A percentile compares a stretch with the other conserved stretches of the same genome.
phyloP scores from a whole-genome alignment of 345 rosid species.

The Corchorus olitorius region DNA sequence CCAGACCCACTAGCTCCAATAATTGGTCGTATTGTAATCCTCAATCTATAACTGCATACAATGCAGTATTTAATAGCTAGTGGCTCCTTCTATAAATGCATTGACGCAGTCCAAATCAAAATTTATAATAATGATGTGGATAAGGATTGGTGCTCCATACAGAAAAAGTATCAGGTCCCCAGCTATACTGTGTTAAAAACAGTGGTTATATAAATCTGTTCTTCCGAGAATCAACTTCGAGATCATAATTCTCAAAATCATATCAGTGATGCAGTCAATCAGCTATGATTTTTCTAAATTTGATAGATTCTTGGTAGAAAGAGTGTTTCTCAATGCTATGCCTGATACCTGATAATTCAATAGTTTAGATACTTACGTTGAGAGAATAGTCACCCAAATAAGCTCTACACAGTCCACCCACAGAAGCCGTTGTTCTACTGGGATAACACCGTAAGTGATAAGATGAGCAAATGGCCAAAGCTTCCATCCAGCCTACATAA shows the following conservation, averaged over 20 bases:
- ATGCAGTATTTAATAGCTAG: not conserved
- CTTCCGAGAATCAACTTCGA: not conserved
- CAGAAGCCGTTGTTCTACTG: slow-evolving; percentile 90
- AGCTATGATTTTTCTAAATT: not conserved
- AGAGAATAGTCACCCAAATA: slow-evolving; percentile 97
- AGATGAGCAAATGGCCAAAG: slow-evolving; percentile 99
- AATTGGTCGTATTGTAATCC: not conserved
- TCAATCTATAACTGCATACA: not conserved
- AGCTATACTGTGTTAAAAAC: not conserved
- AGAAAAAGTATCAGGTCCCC: not conserved
- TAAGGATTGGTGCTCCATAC: not conserved
- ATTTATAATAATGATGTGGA: not conserved
- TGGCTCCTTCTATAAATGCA: slow-evolving; percentile 12
- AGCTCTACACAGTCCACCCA: slow-evolving; percentile 99
- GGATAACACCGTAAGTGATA: slow-evolving; percentile 85
- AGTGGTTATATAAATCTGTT: not conserved
- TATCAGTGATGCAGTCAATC: not conserved
- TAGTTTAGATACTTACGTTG: slow-evolving; percentile 66
- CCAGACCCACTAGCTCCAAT: not conserved
- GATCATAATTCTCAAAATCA: slow-evolving; percentile 2
- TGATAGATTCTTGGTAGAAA: not conserved
- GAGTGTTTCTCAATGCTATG: not conserved
- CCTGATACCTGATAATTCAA: not conserved
- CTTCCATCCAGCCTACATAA: slow-evolving; percentile 94
- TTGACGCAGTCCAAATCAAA: not conserved